Base-by-base conservation (phyloP, 805 yeast species). In the Candida schatavii region DNA sequence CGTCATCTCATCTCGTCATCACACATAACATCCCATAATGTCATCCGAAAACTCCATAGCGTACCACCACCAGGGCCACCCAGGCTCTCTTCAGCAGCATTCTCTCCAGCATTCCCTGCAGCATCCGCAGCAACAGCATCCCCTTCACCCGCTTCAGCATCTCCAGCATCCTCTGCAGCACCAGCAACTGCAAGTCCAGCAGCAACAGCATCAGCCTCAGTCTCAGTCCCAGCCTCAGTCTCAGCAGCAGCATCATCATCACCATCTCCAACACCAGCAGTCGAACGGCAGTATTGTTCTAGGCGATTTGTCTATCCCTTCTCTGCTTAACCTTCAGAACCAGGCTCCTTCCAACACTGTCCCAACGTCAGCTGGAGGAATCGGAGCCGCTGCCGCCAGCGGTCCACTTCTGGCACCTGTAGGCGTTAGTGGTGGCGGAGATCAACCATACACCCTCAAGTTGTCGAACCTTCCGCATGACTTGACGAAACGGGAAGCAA, bases 401-500 rank as follows among this genome's bases (percentile, higher is more conserved):
- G 33, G 5, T 3, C 32, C 39, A 5, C n/a, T n/a, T n/a, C n/a
- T n/a, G n/a, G 27, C 10, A 23, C 27, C 27, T 23, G 27, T 23
- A 11, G 27, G 27, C 7, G 27, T 11, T 23, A 23, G 11, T 23
- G n/a, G n/a, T n/a, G n/a, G n/a, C n/a, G 7, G 10, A 23, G 4
- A 18, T 9, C 19, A 34, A 11, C 48, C 30, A 38, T 60, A 53
- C 37, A 54, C 60, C 10, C 49, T 80, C 35, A 70, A 66, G 46
- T 55, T 85, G 39, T 67, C 68, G 49, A 83, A 82, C 53, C 55
- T 83, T 10, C 93, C 95, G 6, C 50, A 62, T 3, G 88, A 85
- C 61, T 66, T 85, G 22, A 60, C 85, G 2, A 49, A 72, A 27
- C 74, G 93, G 57, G 95, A 85, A 58, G 81, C 86, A 2, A 69